Evolutionary conservation across 805 yeast genomes (phyloP).

Genomic region (Candida oleophila): DNA sequence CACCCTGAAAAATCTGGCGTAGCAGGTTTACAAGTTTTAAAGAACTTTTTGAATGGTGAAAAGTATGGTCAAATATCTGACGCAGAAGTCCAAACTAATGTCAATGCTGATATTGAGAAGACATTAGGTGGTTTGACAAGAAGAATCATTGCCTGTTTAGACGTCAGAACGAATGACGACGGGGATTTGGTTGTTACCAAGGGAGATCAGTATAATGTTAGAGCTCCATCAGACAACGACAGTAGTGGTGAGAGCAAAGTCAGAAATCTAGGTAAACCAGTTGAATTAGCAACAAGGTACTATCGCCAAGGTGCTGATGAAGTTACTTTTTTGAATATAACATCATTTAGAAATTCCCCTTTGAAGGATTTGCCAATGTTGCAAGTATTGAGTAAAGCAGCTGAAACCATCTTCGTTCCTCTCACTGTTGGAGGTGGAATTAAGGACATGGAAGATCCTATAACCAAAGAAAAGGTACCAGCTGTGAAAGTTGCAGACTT

Average conservation of each 20-base stretch:
- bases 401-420: slow-evolving; percentile 92
- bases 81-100: slow-evolving; percentile 19
- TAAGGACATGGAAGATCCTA: slow-evolving; percentile 84
- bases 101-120: slow-evolving; percentile 21
- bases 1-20: slow-evolving; percentile 98
- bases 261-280: slow-evolving; percentile 95
- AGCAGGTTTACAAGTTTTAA: slow-evolving; percentile 80
- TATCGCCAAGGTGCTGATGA: slow-evolving; percentile 97
- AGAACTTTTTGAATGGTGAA: slow-evolving; percentile 61
- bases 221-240: slow-evolving; percentile 35
- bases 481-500: slow-evolving; percentile 89
- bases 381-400: slow-evolving; percentile 78
- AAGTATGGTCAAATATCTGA: slow-evolving; percentile 22
- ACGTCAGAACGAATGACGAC: slow-evolving; percentile 90
- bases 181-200: slow-evolving; percentile 98
- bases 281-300: slow-evolving; percentile 86
- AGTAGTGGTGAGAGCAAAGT: slow-evolving; percentile 54
- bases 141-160: slow-evolving; percentile 93
- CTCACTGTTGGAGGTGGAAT: slow-evolving; percentile 98
- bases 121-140: slow-evolving; percentile 71
- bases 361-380: slow-evolving; percentile 92
- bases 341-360: slow-evolving; percentile 95
- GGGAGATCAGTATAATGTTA: slow-evolving; percentile 97
- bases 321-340: slow-evolving; percentile 89
- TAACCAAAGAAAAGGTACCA: slow-evolving; percentile 65